Percentiles rank a stretch among this genome's conserved stretches.
Evolutionary conservation across 2,329 filamentous ascomycete species (phyloP).

Genomic region (Trichoderma semiorbis): DNA sequence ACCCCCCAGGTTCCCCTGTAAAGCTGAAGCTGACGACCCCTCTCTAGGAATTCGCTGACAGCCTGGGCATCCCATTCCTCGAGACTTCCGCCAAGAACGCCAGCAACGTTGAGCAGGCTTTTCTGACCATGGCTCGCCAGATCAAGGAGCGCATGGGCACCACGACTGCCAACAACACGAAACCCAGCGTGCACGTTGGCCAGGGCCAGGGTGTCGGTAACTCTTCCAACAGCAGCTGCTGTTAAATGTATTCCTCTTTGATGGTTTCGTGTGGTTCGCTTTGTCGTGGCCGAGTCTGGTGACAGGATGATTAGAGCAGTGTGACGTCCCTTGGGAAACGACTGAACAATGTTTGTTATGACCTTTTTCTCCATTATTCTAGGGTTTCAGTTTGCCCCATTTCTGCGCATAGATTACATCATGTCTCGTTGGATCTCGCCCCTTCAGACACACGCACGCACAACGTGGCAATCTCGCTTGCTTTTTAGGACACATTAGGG

Average conservation of each 20-base stretch:
- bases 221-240: conserved; percentile 82
- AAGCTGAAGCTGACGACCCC: conserved; percentile 22
- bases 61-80: conserved; percentile 97
- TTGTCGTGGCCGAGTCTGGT: conserved; percentile 19
- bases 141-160: conserved; percentile 99
- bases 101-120: conserved; percentile 98
- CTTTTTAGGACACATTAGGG: conserved; percentile 18
- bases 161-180: conserved; percentile 93
- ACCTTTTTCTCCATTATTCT: conserved; percentile 28
- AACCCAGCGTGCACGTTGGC: conserved; percentile 94
- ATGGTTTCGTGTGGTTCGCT: conserved; percentile 15
- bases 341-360: conserved; percentile 31
- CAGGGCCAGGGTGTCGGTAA: conserved; percentile 92
- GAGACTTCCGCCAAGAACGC: conserved; percentile 99
- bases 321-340: conserved; percentile 29
- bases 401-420: conserved; percentile 38
- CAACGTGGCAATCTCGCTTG: conserved; percentile 17
- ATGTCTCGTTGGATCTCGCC: conserved; percentile 34
- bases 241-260: conserved; percentile 54
- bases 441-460: conserved; percentile 20
- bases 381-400: conserved; percentile 20
- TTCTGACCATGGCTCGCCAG: conserved; percentile 99
- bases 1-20: neutral
- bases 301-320: conserved; percentile 20
- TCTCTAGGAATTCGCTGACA: conserved; percentile 91